Base-by-base conservation (phyloP, 2,329 filamentous ascomycete genomes). In the Pseudogymnoascus sp. region DNA sequence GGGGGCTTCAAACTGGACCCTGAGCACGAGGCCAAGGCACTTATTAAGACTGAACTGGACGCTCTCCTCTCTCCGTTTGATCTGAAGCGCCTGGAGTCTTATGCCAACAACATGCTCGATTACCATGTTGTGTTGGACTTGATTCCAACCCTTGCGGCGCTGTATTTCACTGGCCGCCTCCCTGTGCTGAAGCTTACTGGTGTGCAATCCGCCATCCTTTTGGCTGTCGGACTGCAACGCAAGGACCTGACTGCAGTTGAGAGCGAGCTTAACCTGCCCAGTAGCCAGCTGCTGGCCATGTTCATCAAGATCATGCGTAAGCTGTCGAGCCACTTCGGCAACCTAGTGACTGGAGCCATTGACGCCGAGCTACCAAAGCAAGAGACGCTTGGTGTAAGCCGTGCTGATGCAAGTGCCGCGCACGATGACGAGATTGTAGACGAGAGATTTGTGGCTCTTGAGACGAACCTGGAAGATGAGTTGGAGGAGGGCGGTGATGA, bases 101-200 rank as follows among this genome's bases (percentile, higher is more conserved):
- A 99, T 71, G 91, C 95, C 14, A 96, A 96, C 76, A 96, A 96
- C 76, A 90, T 97, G 82, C 86, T 99, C 44, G 96, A 99, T 76
- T 96, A 97, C 79, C 96, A 97, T 72, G 93, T 97, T 69, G 95
- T 99, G 63, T 83, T 97, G 29, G 96, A 99, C 73, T 85, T 99
- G 72, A 82, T 99, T 63, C 95, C 95, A 0, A 84, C 82, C 1
- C 86, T 99, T 66, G 88, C 95, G 1, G 81, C 82, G 24, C 83
- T 96, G 26, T 97, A 93, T 79, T 99, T 99, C 76, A 86, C 85
- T 0, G 90, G 91, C 59, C 85, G 87, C 8, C 79, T 97, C 16
- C 76, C 78, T 37, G 80, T 80, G 60, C 81, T 96, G 69, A 87
- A 83, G 63, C 81, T 99, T 62, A 89, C 84, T 4, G 88, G 88